phyloP scores from a whole-genome alignment of 345 rosid genomes.

The Moricandia arvensis region DNA sequence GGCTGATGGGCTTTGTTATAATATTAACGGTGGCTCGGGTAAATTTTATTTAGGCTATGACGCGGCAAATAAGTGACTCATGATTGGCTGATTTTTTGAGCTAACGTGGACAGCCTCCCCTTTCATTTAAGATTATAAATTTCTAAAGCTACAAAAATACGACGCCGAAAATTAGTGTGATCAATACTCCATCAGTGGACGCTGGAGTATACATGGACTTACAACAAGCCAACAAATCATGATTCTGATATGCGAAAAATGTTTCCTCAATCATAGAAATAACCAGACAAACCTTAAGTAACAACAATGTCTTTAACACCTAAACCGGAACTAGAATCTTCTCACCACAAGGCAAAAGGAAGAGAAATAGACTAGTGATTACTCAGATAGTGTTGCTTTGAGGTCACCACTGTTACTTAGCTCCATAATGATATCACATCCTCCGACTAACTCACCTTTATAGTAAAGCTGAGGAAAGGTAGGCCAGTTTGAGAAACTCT shows the following conservation, averaged over 20 bases:
- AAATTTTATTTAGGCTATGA: too few species aligned
- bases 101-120: too few species aligned
- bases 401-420: slow-evolving; percentile 67
- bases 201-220: not conserved
- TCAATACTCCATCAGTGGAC: not conserved
- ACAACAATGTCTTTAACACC: slow-evolving; percentile 25
- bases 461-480: slow-evolving; percentile 92
- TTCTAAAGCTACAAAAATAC: too few species aligned
- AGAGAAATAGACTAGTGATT: slow-evolving; percentile 18
- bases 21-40: too few species aligned
- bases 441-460: slow-evolving; percentile 93
- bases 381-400: slow-evolving; percentile 72
- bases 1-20: too few species aligned
- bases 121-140: too few species aligned
- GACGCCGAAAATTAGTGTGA: too few species aligned
- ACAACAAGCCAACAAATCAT: not conserved
- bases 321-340: slow-evolving; percentile 12
- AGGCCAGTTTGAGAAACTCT: slow-evolving; percentile 92
- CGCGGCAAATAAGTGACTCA: too few species aligned
- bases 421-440: slow-evolving; percentile 89
- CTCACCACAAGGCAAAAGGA: not conserved
- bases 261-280: not conserved
- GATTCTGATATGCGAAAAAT: slow-evolving; percentile 10
- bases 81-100: too few species aligned
- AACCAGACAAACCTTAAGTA: slow-evolving; percentile 21